phyloP scores from a whole-genome alignment of 352 stramenopile genomes.

The Pythium utonaiense region DNA sequence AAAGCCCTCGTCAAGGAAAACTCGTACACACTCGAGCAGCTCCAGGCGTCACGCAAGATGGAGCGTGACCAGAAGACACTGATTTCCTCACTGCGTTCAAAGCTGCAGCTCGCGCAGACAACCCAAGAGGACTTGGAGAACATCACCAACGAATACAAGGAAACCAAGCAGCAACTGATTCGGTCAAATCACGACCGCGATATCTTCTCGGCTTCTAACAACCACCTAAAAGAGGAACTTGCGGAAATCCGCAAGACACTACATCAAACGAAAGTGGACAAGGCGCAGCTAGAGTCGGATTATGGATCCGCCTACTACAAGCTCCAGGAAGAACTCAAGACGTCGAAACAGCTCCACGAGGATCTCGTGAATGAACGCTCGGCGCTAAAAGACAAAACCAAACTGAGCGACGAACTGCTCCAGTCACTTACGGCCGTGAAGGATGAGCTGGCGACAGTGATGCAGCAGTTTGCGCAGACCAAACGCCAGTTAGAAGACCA shows the following conservation, averaged over 20 bases:
- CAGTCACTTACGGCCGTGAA: conserved; percentile 56
- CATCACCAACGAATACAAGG: conserved; percentile 53
- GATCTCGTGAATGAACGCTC: conserved; percentile 38
- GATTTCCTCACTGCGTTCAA: conserved; percentile 57
- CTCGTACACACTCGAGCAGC: conserved; percentile 70
- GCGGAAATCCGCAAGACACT: conserved; percentile 60
- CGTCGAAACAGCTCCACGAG: conserved; percentile 37
- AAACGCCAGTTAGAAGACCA: conserved; percentile 80
- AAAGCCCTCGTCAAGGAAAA: conserved; percentile 79
- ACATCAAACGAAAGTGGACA: conserved; percentile 61
- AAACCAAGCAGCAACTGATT: conserved; percentile 62
- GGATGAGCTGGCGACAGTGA: conserved; percentile 48
- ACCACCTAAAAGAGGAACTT: conserved; percentile 72
- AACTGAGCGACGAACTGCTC: conserved; percentile 51
- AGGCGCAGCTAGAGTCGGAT: conserved; percentile 68
- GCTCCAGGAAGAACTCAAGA: conserved; percentile 71
- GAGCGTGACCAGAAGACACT: conserved; percentile 71
- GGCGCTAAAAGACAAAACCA: conserved; percentile 44
- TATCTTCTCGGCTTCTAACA: conserved; percentile 73
- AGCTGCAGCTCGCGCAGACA: conserved; percentile 61
- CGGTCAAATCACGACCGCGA: conserved; percentile 70
- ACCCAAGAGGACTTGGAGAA: conserved; percentile 68
- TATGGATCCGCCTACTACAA: conserved; percentile 62
- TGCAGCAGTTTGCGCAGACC: conserved; percentile 61
- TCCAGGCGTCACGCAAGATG: conserved; percentile 62